Conservation (phyloP, 495 filamentous ascomycete species). For the Neurospora discreta region DNA sequence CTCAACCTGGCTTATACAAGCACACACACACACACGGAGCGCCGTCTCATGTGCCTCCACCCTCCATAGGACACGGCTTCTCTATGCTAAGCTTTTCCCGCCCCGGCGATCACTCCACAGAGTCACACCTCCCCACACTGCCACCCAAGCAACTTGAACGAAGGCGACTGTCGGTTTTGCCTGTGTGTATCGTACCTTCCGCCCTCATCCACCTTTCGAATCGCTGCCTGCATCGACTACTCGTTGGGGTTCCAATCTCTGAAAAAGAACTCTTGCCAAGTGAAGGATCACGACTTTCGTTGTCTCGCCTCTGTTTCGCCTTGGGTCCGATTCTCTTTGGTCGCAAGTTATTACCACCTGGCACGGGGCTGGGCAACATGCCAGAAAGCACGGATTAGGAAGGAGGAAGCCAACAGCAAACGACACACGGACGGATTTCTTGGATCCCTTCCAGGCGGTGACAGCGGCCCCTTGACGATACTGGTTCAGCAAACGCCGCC, state of each 20-base stretch:
- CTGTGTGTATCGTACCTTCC: neutral
- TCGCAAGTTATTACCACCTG: neutral
- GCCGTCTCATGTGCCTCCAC: neutral
- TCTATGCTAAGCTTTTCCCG: constrained; percentile 11
- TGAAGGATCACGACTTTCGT: neutral
- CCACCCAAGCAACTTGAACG: neutral
- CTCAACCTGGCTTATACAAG: neutral
- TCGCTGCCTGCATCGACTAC: neutral
- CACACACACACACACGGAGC: neutral
- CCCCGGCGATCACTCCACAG: constrained; percentile 11
- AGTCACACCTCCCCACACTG: neutral
- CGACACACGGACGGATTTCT: neutral
- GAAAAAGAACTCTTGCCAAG: neutral
- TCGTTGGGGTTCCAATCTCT: neutral
- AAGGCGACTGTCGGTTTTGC: neutral
- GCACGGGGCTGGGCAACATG: constrained; percentile 13
- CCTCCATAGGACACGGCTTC: neutral
- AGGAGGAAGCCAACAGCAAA: constrained; percentile 12
- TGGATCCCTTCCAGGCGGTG: neutral
- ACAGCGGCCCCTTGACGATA: constrained; percentile 1
- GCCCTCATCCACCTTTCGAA: neutral
- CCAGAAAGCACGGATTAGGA: constrained; percentile 11
- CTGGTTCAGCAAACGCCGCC: neutral
- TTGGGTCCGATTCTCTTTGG: neutral
- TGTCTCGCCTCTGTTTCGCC: neutral